Percentiles rank a stretch among this genome's conserved stretches.
Evolutionary conservation across 768 basidiomycete species (phyloP).

Genomic region (Asterophora parasitica): DNA sequence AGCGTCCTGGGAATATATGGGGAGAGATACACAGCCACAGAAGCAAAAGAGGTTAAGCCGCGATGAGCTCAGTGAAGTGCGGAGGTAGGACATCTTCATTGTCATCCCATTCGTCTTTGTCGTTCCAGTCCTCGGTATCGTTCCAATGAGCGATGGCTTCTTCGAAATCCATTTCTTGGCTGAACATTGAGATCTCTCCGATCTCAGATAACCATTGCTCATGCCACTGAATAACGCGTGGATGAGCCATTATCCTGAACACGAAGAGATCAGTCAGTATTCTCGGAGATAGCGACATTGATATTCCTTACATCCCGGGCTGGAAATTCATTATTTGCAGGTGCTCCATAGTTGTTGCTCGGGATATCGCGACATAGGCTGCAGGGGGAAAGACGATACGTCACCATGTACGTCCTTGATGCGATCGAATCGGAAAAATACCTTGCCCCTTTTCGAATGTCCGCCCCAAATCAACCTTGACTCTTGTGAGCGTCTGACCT

Average conservation of each 20-base stretch:
- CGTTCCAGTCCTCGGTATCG: neutral
- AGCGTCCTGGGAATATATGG: too few relatives aligned
- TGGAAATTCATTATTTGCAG: slow-evolving; percentile 63
- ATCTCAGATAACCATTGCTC: slow-evolving; percentile 26
- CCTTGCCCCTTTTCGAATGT: slow-evolving; percentile 80
- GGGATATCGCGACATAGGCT: slow-evolving; percentile 70
- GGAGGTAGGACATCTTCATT: neutral
- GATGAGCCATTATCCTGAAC: slow-evolving; percentile 52
- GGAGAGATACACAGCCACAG: too few relatives aligned
- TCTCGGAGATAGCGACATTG: neutral
- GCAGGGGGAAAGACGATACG: neutral
- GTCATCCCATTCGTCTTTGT: neutral
- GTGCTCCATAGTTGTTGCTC: slow-evolving; percentile 58
- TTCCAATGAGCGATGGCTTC: slow-evolving; percentile 14
- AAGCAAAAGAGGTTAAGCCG: too few relatives aligned
- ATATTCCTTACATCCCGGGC: slow-evolving; percentile 41
- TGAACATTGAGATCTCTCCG: slow-evolving; percentile 5
- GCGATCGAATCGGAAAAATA: slow-evolving; percentile 17
- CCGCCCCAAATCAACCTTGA: slow-evolving; percentile 69
- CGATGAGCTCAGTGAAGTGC: too few relatives aligned
- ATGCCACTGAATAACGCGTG: slow-evolving; percentile 53
- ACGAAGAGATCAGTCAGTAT: neutral
- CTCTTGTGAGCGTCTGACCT: slow-evolving; percentile 77
- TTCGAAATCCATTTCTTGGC: slow-evolving; percentile 21
- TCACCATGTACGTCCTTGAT: neutral